Percentiles rank a stretch among this genome's conserved stretches.
Evolutionary conservation across 2,329 filamentous ascomycete genomes (phyloP).

Genomic region (Beauveria sp.): DNA sequence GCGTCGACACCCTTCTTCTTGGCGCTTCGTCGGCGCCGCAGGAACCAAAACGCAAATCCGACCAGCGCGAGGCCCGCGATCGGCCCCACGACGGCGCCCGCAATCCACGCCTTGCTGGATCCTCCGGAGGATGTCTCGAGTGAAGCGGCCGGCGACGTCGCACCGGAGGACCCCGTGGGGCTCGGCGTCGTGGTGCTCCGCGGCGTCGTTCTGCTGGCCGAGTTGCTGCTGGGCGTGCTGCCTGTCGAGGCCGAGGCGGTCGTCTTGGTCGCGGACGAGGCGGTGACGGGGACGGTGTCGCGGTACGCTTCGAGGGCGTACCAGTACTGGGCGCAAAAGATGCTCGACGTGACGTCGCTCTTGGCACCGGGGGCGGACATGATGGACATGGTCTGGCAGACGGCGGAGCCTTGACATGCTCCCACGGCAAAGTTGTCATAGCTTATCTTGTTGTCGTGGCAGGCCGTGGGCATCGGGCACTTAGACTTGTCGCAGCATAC

Average conservation of each 20-base stretch:
- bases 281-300: conserved; percentile 4
- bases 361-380: not conserved
- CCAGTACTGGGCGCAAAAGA: conserved; percentile 10
- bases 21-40: not conserved
- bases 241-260: not conserved
- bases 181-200: not conserved
- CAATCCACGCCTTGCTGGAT: conserved; percentile 6
- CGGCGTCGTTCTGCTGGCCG: not conserved
- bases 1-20: not conserved
- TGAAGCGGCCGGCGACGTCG: not conserved
- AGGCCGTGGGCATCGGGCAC: conserved; percentile 6
- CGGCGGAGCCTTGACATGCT: not conserved
- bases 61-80: conserved; percentile 1
- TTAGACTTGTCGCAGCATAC: conserved; percentile 3
- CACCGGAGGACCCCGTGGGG: not conserved
- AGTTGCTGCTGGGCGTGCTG: conserved; percentile 3
- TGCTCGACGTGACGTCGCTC: conserved; percentile 6
- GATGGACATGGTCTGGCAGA: conserved; percentile 11
- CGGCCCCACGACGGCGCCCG: conserved; percentile 6
- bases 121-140: not conserved
- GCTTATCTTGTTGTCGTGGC: conserved; percentile 5
- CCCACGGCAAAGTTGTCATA: conserved; percentile 6
- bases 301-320: conserved; percentile 4
- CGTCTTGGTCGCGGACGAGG: not conserved
- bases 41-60: conserved; percentile 3